These are phyloP conservation scores for Cucumis hystrix DNA, from an alignment of 306 rosid species.

Conservation along the genomic window DNA sequence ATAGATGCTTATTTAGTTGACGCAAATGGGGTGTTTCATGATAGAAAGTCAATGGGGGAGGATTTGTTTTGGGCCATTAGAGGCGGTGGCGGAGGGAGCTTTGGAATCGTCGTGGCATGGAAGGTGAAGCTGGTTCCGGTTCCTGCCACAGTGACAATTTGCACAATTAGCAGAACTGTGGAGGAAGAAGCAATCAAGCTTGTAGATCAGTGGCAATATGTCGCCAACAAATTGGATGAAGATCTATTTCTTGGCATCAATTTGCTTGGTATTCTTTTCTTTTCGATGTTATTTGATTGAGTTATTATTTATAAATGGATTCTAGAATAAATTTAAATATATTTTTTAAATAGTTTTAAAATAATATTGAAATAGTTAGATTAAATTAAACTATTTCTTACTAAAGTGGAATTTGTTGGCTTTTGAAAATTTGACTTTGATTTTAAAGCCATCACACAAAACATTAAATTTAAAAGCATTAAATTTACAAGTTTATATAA, in stretches of 20 bases:
- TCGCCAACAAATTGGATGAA: background rate
- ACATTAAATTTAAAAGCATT: too few species aligned
- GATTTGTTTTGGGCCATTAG: background rate
- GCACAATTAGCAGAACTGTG: background rate
- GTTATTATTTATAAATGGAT: too few species aligned
- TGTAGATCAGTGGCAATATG: background rate
- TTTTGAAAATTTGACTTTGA: too few species aligned
- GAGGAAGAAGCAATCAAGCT: background rate
- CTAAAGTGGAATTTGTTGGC: too few species aligned
- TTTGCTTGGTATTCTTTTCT: background rate
- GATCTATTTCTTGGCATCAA: background rate
- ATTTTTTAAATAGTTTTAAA: too few species aligned
- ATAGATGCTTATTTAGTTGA: background rate
- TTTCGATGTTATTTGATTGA: background rate
- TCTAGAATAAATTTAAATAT: too few species aligned
- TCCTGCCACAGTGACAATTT: background rate
- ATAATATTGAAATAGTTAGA: too few species aligned
- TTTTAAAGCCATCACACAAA: too few species aligned
- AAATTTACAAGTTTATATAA: too few species aligned
- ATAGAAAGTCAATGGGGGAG: background rate
- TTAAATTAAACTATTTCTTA: too few species aligned
- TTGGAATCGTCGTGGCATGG: background rate
- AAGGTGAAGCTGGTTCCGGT: background rate
- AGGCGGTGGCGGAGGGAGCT: conserved; percentile 3
- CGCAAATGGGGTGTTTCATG: background rate